A percentile compares a stretch with the other conserved stretches of the same genome.
phyloP scores from a whole-genome alignment of 2,329 filamentous ascomycete species.

The Alternaria rosae region DNA sequence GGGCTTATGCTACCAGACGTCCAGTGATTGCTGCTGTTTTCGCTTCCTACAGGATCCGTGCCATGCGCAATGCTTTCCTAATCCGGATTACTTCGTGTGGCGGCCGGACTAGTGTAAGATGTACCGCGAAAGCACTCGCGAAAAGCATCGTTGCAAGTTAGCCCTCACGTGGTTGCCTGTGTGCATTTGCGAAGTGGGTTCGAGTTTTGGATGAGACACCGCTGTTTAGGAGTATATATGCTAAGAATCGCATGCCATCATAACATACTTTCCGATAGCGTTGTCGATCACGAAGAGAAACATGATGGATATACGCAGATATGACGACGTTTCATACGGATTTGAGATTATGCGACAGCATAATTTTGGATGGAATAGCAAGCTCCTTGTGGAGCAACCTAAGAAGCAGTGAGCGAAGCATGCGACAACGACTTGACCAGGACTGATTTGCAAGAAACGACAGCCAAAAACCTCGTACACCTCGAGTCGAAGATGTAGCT shows the following conservation, averaged over 20 bases:
- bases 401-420: constrained; percentile 6
- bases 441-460: constrained; percentile 7
- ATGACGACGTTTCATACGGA: neutral
- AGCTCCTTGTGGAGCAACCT: neutral
- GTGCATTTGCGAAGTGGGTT: neutral
- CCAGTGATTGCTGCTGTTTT: neutral
- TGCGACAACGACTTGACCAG: neutral
- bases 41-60: constrained; percentile 10
- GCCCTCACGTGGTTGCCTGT: constrained; percentile 15
- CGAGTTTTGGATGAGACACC: neutral
- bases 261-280: neutral
- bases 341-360: neutral
- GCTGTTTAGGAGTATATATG: constrained; percentile 9
- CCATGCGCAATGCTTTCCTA: constrained; percentile 17
- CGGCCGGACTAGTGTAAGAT: constrained; percentile 9
- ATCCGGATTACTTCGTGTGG: constrained; percentile 10
- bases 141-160: constrained; percentile 21
- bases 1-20: constrained; percentile 2
- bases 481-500: neutral
- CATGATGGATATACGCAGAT: neutral
- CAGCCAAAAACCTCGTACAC: neutral
- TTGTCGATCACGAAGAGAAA: neutral
- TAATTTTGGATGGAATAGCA: neutral
- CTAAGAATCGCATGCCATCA: neutral
- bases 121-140: constrained; percentile 14